Evolutionary conservation across 2,329 filamentous ascomycete species (phyloP), one percentile per base, ranked within the genome.

Genomic region (Didymella pinodella): DNA sequence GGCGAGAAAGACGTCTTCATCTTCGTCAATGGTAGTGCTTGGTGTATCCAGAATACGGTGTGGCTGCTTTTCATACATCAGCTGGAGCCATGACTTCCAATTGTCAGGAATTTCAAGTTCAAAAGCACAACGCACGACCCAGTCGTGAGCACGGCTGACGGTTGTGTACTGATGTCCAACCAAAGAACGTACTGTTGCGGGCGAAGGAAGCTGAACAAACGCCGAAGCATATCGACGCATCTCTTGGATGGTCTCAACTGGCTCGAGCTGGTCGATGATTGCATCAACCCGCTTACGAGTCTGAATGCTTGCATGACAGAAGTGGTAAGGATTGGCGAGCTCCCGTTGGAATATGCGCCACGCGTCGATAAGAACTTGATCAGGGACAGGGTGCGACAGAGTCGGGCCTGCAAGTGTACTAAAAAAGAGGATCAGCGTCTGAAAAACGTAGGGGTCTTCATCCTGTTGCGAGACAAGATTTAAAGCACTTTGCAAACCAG

Each of bases 41-140:
- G 26, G 41, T 22, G 7, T 7, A 16, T 46, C 41, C 7, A 46
- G 7, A 12, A 25, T 11, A n/a, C 16, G 46, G 8, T 29, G 7
- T 7, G 50, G 50, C 28, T 53, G 41, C 25, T 46, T 46, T 12
- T 53, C 31, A n/a, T 53, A 53, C 50, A 46, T 53, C 7, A 38
- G 31, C n/a, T 53, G 22, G 4, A 53, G 41, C 41, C 41, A 53
- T 14, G 7, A 8, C 25, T 46, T 53, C 38, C 22, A 45, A 11
- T 34, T 14, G 20, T 38, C 20, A 1, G 44, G 51, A 32, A 48
- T 18, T 14, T 44, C 14, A 16, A 46, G 14, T 22, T 43, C 25
- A 14, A 41, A 34, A 4, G 45, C 52, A 20, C 44, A 54, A 43
- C 52, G 52, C 12, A 54, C 14, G 14, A 48, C 40, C 28, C 52